Evolutionary conservation across 2,329 filamentous ascomycete genomes (phyloP).

Genomic region (Diaporthe sp.): DNA sequence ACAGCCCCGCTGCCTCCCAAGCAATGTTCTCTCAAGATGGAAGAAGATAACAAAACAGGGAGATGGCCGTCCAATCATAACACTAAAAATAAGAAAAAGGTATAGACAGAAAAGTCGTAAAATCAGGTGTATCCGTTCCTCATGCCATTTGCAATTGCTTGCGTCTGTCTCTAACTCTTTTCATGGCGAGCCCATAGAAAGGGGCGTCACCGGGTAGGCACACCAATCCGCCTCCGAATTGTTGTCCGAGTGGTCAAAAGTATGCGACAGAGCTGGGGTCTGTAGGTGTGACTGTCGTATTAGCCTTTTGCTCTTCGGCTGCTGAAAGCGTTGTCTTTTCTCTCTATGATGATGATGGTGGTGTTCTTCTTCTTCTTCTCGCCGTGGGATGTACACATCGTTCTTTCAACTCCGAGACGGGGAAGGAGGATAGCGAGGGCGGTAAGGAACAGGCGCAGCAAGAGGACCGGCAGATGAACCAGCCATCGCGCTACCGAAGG

Average conservation of each 20-base stretch:
- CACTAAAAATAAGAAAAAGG: slow-evolving; percentile 13
- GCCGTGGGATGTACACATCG: slow-evolving; percentile 23
- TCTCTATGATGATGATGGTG: slow-evolving; percentile 28
- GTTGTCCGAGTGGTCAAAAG: slow-evolving; percentile 75
- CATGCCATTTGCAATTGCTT: slow-evolving; percentile 14
- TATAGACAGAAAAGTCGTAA: slow-evolving; percentile 25
- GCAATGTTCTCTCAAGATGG: not conserved
- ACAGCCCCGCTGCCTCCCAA: not conserved
- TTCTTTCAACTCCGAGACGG: slow-evolving; percentile 34
- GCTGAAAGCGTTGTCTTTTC: slow-evolving; percentile 19
- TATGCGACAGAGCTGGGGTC: slow-evolving; percentile 83
- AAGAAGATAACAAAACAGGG: not conserved
- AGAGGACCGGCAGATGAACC: slow-evolving; percentile 36
- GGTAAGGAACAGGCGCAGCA: slow-evolving; percentile 40
- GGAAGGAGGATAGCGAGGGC: slow-evolving; percentile 40
- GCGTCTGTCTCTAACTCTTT: slow-evolving; percentile 27
- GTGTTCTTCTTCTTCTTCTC: slow-evolving; percentile 19
- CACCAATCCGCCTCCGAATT: slow-evolving; percentile 71
- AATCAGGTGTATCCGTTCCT: slow-evolving; percentile 1
- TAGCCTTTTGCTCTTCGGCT: slow-evolving; percentile 52
- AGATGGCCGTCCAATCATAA: slow-evolving; percentile 29
- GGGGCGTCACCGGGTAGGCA: slow-evolving; percentile 77
- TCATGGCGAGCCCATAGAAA: slow-evolving; percentile 67
- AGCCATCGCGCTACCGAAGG: slow-evolving; percentile 38
- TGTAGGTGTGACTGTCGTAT: slow-evolving; percentile 59